Conservation (phyloP, 306 rosid genomes). For the Fagus sylvatica region DNA sequence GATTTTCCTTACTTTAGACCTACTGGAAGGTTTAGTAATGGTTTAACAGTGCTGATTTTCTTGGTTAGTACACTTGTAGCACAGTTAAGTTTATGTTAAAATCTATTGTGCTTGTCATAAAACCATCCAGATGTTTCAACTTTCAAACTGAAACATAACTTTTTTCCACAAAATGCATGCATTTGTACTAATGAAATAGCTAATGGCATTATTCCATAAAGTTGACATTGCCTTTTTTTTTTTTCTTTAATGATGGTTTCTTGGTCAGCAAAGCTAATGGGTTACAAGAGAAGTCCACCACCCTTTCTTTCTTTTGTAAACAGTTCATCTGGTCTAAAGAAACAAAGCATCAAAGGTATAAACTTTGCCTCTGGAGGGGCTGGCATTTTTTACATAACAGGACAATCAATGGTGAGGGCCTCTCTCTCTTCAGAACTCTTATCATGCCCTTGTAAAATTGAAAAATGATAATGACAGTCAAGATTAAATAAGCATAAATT, state of each 20-base stretch:
- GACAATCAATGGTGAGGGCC: conserved; percentile 16
- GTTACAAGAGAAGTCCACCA: conserved; percentile 25
- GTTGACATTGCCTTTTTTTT: background rate
- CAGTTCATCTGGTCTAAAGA: background rate
- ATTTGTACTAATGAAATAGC: background rate
- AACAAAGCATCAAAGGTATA: conserved; percentile 7
- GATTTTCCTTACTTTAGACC: conserved; percentile 26
- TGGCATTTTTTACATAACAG: conserved; percentile 30
- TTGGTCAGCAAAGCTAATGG: conserved; percentile 20
- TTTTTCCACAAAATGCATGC: background rate
- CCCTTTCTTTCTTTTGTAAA: conserved; percentile 27
- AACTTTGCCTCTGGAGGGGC: conserved; percentile 41
- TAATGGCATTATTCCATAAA: background rate
- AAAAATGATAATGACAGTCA: too few species aligned
- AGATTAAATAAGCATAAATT: too few species aligned
- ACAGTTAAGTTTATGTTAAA: background rate
- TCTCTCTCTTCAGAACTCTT: background rate
- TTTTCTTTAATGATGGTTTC: background rate
- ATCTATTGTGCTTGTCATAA: background rate
- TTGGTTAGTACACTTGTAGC: conserved; percentile 19
- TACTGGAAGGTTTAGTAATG: conserved; percentile 42
- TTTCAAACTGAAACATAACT: too few species aligned
- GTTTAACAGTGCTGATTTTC: conserved; percentile 34
- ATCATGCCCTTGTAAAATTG: background rate
- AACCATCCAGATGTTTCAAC: too few species aligned